Evolutionary conservation across 805 yeast species (phyloP), one percentile per base, ranked within the genome.

Genomic region (Kurtzmaniella cleridarum): DNA sequence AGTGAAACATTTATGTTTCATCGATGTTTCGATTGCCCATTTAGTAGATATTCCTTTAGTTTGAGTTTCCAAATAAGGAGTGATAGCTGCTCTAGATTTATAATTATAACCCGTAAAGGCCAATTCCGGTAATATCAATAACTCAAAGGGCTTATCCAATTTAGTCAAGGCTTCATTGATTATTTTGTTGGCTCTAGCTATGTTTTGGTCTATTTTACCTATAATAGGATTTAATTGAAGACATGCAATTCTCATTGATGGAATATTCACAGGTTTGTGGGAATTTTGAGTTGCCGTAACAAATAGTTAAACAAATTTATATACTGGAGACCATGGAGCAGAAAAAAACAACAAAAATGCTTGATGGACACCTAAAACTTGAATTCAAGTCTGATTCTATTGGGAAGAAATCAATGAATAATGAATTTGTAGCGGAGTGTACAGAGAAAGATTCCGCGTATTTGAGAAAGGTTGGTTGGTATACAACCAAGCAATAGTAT

Each of bases 71-170:
- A 83, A 54, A 48, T 58, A 81, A 2, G 91, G 90, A 35, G 50
- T 57, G 15, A 82, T 79, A 29, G 70, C 76, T 0, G 50, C 54
- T 31, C 55, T 58, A 18, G 63, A 56, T 23, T 58, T 54, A 60
- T 82, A 90, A 51, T 81, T 83, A 56, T 89, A 89, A 1, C 96
- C 96, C 0, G 95, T 84, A 10, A 90, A 61, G 0, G 95, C 88
- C 36, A 89, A 60, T 51, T 89, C 97, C 0, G 97, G 95, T 5
- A 90, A 69, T 1, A 89, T 74, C 6, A 89, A 57, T n/a, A 89
- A 47, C 53, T 88, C 95, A 1, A 79, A 5, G 57, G 54, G 29
- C 49, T 47, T 27, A 48, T 41, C 35, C 45, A 36, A 18, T 27
- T 44, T 41, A 30, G 53, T 48, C 26, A 57, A 55, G 32, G 49